phyloP scores from a whole-genome alignment of 2,329 filamentous ascomycete species.

The Stachybotrys chartarum region DNA sequence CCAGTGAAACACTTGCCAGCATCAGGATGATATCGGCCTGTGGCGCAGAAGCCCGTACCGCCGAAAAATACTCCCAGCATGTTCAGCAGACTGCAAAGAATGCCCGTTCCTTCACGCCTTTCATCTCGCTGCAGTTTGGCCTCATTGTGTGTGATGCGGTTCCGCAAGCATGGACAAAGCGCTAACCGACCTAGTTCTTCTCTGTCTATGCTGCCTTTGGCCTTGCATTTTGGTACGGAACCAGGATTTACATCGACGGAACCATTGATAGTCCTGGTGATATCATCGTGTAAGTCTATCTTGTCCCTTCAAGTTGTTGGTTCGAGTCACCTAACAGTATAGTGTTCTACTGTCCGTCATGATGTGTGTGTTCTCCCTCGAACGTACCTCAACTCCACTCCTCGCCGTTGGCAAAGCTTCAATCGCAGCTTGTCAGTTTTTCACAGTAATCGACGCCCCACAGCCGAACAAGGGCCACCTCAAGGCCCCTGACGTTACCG shows the following conservation, averaged over 20 bases:
- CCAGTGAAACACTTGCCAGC: constrained; percentile 52
- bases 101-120: constrained; percentile 40
- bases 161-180: background rate
- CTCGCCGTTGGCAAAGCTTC: constrained; percentile 52
- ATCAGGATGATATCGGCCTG: constrained; percentile 58
- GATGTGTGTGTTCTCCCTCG: constrained; percentile 48
- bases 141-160: constrained; percentile 28
- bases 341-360: constrained; percentile 51
- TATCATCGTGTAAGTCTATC: constrained; percentile 42
- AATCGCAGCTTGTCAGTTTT: constrained; percentile 51
- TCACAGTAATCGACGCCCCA: constrained; percentile 45
- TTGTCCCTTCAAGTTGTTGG: background rate
- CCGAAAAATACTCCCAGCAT: constrained; percentile 45
- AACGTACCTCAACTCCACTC: constrained; percentile 49
- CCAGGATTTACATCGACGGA: constrained; percentile 39
- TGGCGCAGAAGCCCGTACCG: constrained; percentile 49
- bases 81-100: constrained; percentile 45
- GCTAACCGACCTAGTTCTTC: constrained; percentile 37
- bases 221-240: constrained; percentile 57
- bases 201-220: constrained; percentile 45
- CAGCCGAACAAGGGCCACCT: constrained; percentile 25
- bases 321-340: background rate
- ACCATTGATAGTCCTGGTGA: constrained; percentile 41
- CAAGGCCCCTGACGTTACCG: constrained; percentile 27
- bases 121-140: constrained; percentile 45